Evolutionary conservation across 768 basidiomycete genomes (phyloP).

Genomic region (Agaricus bisporus): DNA sequence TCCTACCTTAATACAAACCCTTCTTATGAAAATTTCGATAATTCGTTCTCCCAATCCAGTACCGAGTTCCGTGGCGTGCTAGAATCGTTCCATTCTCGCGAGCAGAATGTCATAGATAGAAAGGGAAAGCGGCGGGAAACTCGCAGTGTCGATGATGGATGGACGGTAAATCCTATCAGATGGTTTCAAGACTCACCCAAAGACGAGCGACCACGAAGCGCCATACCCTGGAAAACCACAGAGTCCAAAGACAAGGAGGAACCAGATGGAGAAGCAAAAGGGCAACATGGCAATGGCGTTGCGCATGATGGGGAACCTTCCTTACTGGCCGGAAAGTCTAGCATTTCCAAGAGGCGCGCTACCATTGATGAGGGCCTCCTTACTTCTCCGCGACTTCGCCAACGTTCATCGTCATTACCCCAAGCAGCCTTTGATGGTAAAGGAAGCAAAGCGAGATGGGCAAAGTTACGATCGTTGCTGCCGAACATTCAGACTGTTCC

Average conservation of each 20-base stretch:
- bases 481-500: conserved; percentile 34
- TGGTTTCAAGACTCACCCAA: conserved; percentile 50
- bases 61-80: conserved; percentile 60
- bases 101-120: conserved; percentile 34
- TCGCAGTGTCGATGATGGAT: conserved; percentile 41
- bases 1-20: conserved; percentile 23
- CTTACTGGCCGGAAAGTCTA: not conserved
- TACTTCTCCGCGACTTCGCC: conserved; percentile 12
- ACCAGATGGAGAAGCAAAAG: not conserved
- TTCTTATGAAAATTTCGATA: conserved; percentile 26
- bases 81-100: conserved; percentile 35
- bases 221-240: conserved; percentile 20
- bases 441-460: conserved; percentile 44
- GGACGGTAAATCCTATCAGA: conserved; percentile 38
- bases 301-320: not conserved
- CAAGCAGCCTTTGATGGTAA: conserved; percentile 16
- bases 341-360: not conserved
- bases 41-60: conserved; percentile 27
- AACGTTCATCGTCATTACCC: conserved; percentile 27
- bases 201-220: conserved; percentile 36
- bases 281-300: not conserved
- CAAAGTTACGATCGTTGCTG: conserved; percentile 57
- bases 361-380: not conserved
- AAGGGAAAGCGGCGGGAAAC: conserved; percentile 51
- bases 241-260: conserved; percentile 2